These are phyloP conservation scores for Phytophthora citricola DNA, from an alignment of 352 stramenopile species.

Conservation along the genomic window DNA sequence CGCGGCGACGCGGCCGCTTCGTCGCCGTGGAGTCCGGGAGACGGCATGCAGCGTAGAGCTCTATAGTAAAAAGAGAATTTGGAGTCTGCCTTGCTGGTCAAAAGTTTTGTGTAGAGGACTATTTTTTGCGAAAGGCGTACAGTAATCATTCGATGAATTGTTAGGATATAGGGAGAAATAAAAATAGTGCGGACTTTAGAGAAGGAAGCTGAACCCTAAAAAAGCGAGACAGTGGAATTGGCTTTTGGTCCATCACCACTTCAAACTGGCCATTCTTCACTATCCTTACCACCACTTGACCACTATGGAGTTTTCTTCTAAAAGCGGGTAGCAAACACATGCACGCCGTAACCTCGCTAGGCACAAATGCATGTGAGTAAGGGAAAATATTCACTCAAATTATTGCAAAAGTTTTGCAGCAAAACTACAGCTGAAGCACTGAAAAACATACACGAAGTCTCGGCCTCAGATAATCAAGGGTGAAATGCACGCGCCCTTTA, in stretches of 20 bases:
- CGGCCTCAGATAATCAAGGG: not conserved
- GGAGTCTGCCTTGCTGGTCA: constrained; percentile 18
- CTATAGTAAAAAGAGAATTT: constrained; percentile 15
- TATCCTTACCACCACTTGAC: not conserved
- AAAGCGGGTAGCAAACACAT: not conserved
- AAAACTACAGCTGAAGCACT: not conserved
- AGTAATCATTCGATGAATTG: constrained; percentile 9
- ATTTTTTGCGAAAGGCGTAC: constrained; percentile 9
- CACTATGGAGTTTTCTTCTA: not conserved
- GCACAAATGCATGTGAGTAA: too few relatives aligned
- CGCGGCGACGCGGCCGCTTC: constrained; percentile 40
- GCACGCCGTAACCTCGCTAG: too few relatives aligned
- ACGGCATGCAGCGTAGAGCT: constrained; percentile 13
- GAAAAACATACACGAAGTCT: constrained; percentile 24
- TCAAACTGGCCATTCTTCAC: constrained; percentile 21
- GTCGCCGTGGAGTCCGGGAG: constrained; percentile 12
- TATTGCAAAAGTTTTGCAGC: constrained; percentile 4
- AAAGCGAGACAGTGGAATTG: constrained; percentile 3
- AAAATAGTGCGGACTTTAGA: constrained; percentile 24
- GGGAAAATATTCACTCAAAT: not conserved
- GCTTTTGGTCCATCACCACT: constrained; percentile 21
- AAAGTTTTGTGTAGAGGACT: constrained; percentile 21
- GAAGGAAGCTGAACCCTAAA: constrained; percentile 9
- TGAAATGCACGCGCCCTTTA: constrained; percentile 1
- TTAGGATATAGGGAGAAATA: not conserved